Evolutionary conservation across 441 rosid species (phyloP).

Genomic region (Adansonia gregorii): DNA sequence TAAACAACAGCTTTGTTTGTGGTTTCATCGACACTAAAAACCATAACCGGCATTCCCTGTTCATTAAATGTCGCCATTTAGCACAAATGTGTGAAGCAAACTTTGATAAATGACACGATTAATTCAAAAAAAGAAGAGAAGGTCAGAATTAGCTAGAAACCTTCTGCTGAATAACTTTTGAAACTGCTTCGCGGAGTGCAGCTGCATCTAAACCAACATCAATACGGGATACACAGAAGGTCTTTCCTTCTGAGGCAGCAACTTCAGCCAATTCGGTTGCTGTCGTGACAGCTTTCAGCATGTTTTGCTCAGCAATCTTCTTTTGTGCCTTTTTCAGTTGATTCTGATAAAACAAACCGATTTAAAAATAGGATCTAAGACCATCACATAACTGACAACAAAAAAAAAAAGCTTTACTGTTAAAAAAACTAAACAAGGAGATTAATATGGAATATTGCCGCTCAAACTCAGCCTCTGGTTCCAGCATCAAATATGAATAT

Average conservation of each 20-base stretch:
- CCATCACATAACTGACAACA: not conserved
- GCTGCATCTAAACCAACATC: conserved; percentile 92
- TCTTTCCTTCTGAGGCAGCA: conserved; percentile 75
- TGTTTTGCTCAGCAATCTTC: conserved; percentile 86
- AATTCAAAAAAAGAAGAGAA: not conserved
- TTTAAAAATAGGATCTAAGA: not conserved
- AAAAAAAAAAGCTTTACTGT: too few relatives aligned
- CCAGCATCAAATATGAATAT: not conserved
- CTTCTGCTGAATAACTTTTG: conserved; percentile 79
- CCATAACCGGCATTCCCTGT: conserved; percentile 89
- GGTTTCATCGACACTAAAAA: conserved; percentile 81
- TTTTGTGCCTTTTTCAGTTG: conserved; percentile 78
- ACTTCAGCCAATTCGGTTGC: conserved; percentile 69
- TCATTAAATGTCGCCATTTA: conserved; percentile 24
- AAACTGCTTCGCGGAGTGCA: conserved; percentile 93
- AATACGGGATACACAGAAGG: conserved; percentile 68
- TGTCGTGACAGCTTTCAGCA: conserved; percentile 67
- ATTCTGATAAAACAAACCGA: conserved; percentile 42
- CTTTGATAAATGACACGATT: not conserved
- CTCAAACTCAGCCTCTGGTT: not conserved
- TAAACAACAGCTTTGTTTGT: conserved; percentile 90
- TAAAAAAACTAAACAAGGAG: conserved; percentile 3
- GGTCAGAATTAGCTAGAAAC: conserved; percentile 34
- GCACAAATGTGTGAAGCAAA: not conserved
- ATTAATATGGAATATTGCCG: not conserved